Conservation (phyloP, 1,284 basidiomycete genomes). For the Naganishia sp. region DNA sequence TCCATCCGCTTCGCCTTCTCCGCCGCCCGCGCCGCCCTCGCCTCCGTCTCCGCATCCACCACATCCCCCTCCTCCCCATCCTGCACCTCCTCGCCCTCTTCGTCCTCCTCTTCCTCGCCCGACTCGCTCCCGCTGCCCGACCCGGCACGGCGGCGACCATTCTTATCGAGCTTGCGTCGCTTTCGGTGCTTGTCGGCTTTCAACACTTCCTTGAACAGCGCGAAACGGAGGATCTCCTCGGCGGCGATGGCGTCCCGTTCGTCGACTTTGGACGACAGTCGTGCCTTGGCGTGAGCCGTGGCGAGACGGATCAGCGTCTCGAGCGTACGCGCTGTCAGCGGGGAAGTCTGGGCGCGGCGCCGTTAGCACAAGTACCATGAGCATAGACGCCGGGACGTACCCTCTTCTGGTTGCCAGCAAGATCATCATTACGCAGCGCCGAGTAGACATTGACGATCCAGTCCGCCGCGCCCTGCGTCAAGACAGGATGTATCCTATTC, state of each 20-base stretch:
- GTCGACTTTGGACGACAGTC: conserved; percentile 82
- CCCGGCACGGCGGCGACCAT: conserved; percentile 52
- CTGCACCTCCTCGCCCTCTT: conserved; percentile 57
- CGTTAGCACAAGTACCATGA: background rate
- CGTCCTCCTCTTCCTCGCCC: conserved; percentile 58
- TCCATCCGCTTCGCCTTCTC: conserved; percentile 59
- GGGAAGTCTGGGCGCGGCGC: conserved; percentile 70
- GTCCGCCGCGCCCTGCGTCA: conserved; percentile 92
- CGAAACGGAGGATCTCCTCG: conserved; percentile 94
- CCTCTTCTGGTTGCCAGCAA: conserved; percentile 85
- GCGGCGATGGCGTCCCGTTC: conserved; percentile 85
- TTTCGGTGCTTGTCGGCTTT: conserved; percentile 71
- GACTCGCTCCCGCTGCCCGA: conserved; percentile 51
- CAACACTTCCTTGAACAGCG: conserved; percentile 95
- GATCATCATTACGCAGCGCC: conserved; percentile 85
- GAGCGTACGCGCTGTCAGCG: conserved; percentile 95
- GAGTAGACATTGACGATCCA: conserved; percentile 93
- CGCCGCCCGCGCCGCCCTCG: conserved; percentile 47
- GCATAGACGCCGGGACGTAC: conserved; percentile 54
- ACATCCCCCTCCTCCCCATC: conserved; percentile 50
- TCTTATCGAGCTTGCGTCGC: conserved; percentile 73
- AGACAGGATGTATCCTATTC: conserved; percentile 74
- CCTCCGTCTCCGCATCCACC: conserved; percentile 39
- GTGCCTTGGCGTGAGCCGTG: conserved; percentile 95
- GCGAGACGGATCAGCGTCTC: conserved; percentile 98